Conservation (phyloP, 1,284 basidiomycete species). For the Tilletia horrida region DNA sequence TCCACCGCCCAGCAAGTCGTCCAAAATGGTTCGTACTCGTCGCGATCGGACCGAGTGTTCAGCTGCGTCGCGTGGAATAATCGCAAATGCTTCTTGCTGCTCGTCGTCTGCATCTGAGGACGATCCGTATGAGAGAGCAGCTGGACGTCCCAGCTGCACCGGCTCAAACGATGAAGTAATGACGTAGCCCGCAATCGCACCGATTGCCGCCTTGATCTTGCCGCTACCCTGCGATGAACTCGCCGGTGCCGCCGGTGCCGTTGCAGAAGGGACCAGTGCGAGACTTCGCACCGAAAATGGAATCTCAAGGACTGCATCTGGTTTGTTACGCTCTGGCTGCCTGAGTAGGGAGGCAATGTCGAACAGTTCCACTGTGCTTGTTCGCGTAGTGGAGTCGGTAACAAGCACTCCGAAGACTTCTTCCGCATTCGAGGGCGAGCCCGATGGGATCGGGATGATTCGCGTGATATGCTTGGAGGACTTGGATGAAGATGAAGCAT, state of each 20-base stretch:
- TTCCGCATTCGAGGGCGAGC: not conserved
- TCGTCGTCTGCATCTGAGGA: conserved; percentile 44
- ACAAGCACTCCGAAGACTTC: conserved; percentile 10
- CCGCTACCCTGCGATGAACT: not conserved
- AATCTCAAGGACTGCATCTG: not conserved
- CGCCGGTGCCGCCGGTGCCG: not conserved
- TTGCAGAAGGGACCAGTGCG: not conserved
- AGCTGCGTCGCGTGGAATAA: conserved; percentile 31
- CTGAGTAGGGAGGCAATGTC: too few relatives aligned
- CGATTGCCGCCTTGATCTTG: not conserved
- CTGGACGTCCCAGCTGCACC: conserved; percentile 25
- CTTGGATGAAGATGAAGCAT: conserved; percentile 63
- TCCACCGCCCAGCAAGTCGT: conserved; percentile 71
- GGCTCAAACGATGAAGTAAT: conserved; percentile 37
- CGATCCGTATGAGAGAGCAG: not conserved
- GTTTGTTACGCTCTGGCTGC: not conserved
- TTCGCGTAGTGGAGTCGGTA: not conserved
- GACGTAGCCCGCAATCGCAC: conserved; percentile 19
- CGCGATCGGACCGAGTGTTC: conserved; percentile 53
- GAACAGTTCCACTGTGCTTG: not conserved
- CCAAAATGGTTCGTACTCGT: conserved; percentile 66
- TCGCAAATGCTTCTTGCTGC: conserved; percentile 66
- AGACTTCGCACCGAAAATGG: not conserved
- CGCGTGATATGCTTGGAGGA: conserved; percentile 55
- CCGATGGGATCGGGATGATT: conserved; percentile 41